Base-by-base conservation (phyloP, 805 yeast species). In the Spathaspora passalidarum region DNA sequence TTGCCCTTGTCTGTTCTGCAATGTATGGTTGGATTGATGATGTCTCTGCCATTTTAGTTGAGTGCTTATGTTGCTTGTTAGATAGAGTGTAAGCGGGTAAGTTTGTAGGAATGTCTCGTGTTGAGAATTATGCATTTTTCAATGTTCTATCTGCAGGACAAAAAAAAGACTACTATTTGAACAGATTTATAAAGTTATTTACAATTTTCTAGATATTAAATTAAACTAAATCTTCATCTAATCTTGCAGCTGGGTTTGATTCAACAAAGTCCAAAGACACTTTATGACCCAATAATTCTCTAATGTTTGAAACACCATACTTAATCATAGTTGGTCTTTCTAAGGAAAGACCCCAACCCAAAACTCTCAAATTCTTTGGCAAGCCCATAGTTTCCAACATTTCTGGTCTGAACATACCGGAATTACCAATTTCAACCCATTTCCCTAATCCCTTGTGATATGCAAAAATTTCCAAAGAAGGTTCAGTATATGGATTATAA, bases 271-370 rank as follows among this genome's bases (percentile, higher is more conserved):
- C 97, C 56, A 94, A 78, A 52, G 89, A 81, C 40, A 94, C 98
- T 76, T 95, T 94, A 71, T 94, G 99, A 50, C 99, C 99, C 63
- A 94, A 77, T 60, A 94, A 75, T 69, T 94, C 99, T 77, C 99
- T 85, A 60, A 94, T 94, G 68, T 94, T 94, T 55, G 89, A 84
- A 48, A 94, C 96, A 49, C 86, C 96, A 64, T 94, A 94, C 72
- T 92, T 94, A 68, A 94, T 94, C 99, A 94, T 94, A 25, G 99
- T 94, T 53, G 99, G 99, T 74, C 99, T 85, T 72, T 94, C 99
- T 65, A 94, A 78, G 19, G 96, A 86, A 59, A 94, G 77, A 61
- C 99, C 99, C 90, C 96, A 94, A 51, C 99, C 99, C 55, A 90
- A 79, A 10, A 92, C 98, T 66, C 97, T 80, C 74, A 95, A 69